Conservation (phyloP, 805 yeast species). For the Wickerhamomyces rabaulensis region DNA sequence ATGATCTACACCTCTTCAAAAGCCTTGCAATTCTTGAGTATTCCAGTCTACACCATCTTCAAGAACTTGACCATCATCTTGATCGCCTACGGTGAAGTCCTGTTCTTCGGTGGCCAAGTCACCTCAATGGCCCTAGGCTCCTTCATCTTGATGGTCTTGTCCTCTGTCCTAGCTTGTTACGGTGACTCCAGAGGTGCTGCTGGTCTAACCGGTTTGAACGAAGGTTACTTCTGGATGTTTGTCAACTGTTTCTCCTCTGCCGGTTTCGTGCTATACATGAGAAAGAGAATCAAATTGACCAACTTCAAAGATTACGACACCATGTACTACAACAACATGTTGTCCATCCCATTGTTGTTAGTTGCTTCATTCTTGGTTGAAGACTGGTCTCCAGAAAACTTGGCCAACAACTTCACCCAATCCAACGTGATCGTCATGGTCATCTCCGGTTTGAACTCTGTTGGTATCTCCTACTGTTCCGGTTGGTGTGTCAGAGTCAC, state of each 20-base stretch:
- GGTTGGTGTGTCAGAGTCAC: constrained; percentile 99
- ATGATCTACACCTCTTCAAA: constrained; percentile 97
- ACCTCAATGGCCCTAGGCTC: constrained; percentile 87
- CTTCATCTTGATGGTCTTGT: constrained; percentile 85
- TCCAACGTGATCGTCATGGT: constrained; percentile 73
- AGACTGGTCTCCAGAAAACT: constrained; percentile 87
- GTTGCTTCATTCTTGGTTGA: constrained; percentile 73
- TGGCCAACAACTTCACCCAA: constrained; percentile 70
- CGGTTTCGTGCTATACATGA: constrained; percentile 87
- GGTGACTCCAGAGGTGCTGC: constrained; percentile 53
- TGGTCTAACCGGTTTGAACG: constrained; percentile 35
- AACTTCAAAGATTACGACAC: constrained; percentile 96
- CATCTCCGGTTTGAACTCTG: constrained; percentile 89
- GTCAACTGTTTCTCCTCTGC: constrained; percentile 93
- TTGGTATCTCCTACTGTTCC: constrained; percentile 96
- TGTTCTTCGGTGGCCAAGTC: constrained; percentile 94
- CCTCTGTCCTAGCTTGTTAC: constrained; percentile 93
- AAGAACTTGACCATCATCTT: constrained; percentile 94
- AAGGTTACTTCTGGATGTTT: constrained; percentile 97
- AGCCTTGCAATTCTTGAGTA: constrained; percentile 85
- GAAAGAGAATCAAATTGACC: constrained; percentile 96
- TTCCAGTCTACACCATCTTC: constrained; percentile 97
- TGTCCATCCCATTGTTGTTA: constrained; percentile 86
- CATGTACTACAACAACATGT: constrained; percentile 94
- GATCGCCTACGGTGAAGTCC: constrained; percentile 96